Conservation (phyloP, 441 rosid genomes). For the Adansonia gregorii region DNA sequence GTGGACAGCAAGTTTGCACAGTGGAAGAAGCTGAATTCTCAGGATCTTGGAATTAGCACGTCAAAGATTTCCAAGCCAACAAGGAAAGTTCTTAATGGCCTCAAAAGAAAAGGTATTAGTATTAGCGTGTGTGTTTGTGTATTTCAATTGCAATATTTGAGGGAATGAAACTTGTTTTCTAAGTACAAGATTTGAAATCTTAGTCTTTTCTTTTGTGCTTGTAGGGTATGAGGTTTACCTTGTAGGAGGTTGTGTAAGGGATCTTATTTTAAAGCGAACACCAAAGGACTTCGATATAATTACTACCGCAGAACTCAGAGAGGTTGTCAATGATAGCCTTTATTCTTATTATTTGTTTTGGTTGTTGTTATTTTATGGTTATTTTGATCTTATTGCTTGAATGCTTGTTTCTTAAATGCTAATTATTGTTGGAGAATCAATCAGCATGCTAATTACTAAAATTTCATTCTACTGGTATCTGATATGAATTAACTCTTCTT, state of each 20-base stretch:
- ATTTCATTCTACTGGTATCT: background rate
- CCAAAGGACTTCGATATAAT: conserved; percentile 84
- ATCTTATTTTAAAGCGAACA: conserved; percentile 70
- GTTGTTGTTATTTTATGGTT: background rate
- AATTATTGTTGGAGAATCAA: background rate
- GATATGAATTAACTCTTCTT: background rate
- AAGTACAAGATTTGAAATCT: background rate
- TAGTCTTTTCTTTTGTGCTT: background rate
- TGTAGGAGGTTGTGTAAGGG: conserved; percentile 93
- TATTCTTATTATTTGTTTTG: background rate
- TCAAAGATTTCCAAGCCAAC: conserved; percentile 65
- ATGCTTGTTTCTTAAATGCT: background rate
- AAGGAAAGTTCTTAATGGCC: conserved; percentile 67
- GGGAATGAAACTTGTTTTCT: background rate
- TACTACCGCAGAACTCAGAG: conserved; percentile 79
- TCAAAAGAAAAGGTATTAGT: conserved; percentile 59
- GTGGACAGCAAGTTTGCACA: conserved; percentile 35
- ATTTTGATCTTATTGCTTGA: conserved; percentile 13
- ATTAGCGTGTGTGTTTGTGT: background rate
- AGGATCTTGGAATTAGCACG: conserved; percentile 69
- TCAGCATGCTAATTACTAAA: background rate
- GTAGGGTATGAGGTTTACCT: conserved; percentile 79
- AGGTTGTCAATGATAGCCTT: conserved; percentile 46
- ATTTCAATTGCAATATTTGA: conserved; percentile 15
- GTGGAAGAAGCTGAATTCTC: conserved; percentile 63